Conservation (phyloP, 345 rosid species). For the Mallotus nudiflorus region DNA sequence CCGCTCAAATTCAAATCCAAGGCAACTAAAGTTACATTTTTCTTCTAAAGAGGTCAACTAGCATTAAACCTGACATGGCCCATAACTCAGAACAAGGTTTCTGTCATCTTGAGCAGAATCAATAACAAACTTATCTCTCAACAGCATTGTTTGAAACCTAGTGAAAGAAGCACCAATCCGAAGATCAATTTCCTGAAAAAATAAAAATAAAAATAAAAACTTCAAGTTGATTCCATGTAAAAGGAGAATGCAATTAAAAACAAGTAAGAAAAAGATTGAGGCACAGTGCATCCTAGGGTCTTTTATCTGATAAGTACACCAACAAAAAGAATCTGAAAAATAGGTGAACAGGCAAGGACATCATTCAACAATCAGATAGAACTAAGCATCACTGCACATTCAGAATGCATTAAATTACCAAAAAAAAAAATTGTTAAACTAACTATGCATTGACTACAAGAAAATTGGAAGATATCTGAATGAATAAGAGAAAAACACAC, state of each 20-base stretch:
- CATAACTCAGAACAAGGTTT: conserved; percentile 91
- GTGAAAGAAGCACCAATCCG: conserved; percentile 99
- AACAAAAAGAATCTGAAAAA: conserved; percentile 7
- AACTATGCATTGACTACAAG: neutral
- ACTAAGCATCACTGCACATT: too few relatives aligned
- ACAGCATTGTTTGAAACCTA: conserved; percentile 90
- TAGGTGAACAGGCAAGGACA: neutral
- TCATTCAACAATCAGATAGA: too few relatives aligned
- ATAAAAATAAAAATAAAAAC: too few relatives aligned
- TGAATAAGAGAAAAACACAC: conserved; percentile 26
- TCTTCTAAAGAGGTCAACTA: neutral
- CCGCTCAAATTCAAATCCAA: neutral
- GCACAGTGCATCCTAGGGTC: neutral
- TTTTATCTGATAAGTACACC: neutral
- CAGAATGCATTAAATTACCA: neutral
- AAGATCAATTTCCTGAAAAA: conserved; percentile 82
- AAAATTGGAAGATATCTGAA: conserved; percentile 3
- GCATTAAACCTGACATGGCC: conserved; percentile 86
- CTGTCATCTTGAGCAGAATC: conserved; percentile 71
- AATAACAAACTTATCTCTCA: conserved; percentile 75
- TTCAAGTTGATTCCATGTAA: neutral
- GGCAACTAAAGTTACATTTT: too few relatives aligned
- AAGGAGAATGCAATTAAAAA: neutral
- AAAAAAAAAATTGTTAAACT: conserved; percentile 9
- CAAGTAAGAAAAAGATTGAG: neutral